phyloP scores from a whole-genome alignment of 495 filamentous ascomycete genomes.

The Talaromyces ruber region DNA sequence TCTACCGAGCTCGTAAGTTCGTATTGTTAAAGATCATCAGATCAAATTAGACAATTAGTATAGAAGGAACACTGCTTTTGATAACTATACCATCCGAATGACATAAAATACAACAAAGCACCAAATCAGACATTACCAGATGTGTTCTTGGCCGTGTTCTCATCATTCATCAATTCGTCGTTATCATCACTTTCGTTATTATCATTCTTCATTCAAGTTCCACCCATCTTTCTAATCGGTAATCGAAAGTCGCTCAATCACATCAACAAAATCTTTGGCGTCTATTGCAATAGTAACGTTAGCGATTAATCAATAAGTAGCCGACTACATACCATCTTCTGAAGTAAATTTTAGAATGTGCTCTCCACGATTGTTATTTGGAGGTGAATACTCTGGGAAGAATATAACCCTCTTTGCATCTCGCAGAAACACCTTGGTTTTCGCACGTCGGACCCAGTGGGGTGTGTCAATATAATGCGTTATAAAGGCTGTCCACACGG shows the following conservation, averaged over 20 bases:
- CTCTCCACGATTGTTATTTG: conserved; percentile 22
- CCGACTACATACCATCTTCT: conserved; percentile 12
- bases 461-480: conserved; percentile 48
- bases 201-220: not conserved
- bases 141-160: conserved; percentile 1
- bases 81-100: not conserved
- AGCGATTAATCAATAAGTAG: not conserved
- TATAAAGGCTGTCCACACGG: conserved; percentile 73
- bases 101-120: not conserved
- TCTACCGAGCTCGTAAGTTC: not conserved
- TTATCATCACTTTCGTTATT: conserved; percentile 2
- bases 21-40: not conserved
- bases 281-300: conserved; percentile 16
- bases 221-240: not conserved
- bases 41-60: not conserved
- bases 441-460: conserved; percentile 47
- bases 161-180: conserved; percentile 2
- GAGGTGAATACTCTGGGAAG: conserved; percentile 46
- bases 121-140: not conserved
- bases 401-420: conserved; percentile 57
- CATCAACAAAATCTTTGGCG: conserved; percentile 25
- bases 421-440: conserved; percentile 46
- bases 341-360: conserved; percentile 31
- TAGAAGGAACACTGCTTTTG: not conserved
- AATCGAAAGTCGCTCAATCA: conserved; percentile 15